These are phyloP conservation scores for Candida freyschussii DNA, from an alignment of 1,139 yeast genomes.

Conservation along the genomic window DNA sequence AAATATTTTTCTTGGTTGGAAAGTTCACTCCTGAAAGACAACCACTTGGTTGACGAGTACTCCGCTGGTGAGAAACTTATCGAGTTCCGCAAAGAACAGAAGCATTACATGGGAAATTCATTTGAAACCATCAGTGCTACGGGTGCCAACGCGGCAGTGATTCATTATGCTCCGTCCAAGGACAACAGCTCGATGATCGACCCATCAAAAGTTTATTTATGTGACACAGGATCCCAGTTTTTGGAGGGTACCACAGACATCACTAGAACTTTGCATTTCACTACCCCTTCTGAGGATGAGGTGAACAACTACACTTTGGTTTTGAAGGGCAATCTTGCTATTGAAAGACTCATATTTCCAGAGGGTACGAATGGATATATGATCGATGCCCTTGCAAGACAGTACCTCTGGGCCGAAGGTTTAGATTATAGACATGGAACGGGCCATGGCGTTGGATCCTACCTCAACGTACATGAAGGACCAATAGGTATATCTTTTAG, in stretches of 20 bases:
- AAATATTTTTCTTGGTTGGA: constrained; percentile 88
- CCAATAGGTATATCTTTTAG: constrained; percentile 89
- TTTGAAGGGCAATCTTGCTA: constrained; percentile 83
- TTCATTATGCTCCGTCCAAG: constrained; percentile 78
- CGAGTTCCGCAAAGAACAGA: constrained; percentile 57
- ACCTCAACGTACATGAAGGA: constrained; percentile 91
- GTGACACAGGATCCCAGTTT: constrained; percentile 94
- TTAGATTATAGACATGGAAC: constrained; percentile 95
- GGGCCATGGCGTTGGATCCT: constrained; percentile 96
- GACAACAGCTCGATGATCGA: constrained; percentile 64
- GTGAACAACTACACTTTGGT: constrained; percentile 78
- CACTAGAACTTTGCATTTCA: constrained; percentile 86
- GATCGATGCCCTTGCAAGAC: constrained; percentile 88
- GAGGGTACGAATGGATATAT: constrained; percentile 79
- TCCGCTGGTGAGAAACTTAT: constrained; percentile 68
- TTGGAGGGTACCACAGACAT: constrained; percentile 95
- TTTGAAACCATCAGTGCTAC: constrained; percentile 91
- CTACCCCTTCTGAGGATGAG: constrained; percentile 64
- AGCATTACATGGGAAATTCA: constrained; percentile 73
- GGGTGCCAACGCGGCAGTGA: constrained; percentile 89
- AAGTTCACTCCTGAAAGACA: constrained; percentile 48
- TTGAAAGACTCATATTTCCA: constrained; percentile 77
- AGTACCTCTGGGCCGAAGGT: constrained; percentile 79
- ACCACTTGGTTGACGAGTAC: constrained; percentile 66
- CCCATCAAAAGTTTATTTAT: constrained; percentile 71